phyloP scores from a whole-genome alignment of 1,284 basidiomycete species.

The Irpex sp. region DNA sequence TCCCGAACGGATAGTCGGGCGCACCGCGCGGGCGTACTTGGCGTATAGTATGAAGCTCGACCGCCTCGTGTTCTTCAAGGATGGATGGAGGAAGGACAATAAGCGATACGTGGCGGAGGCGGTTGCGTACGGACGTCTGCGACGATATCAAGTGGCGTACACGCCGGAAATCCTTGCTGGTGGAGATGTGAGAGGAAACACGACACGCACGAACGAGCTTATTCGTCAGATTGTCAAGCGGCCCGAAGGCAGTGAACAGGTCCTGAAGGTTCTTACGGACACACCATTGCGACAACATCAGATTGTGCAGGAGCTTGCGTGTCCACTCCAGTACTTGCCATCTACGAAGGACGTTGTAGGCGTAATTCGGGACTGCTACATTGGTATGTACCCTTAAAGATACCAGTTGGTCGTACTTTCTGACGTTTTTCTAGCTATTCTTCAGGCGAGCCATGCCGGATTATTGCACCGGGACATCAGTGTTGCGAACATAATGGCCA shows the following conservation, averaged over 20 bases:
- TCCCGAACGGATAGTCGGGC: neutral
- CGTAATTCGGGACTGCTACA: neutral
- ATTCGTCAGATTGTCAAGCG: neutral
- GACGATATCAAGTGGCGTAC: neutral
- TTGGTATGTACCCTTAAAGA: neutral
- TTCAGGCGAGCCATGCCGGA: neutral
- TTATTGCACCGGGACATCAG: neutral
- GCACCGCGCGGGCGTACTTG: neutral
- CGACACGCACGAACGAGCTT: neutral
- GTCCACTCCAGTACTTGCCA: neutral
- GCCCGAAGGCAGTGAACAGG: neutral
- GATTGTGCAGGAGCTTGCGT: neutral
- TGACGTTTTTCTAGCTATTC: neutral
- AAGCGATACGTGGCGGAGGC: neutral
- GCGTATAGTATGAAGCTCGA: neutral
- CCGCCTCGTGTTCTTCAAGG: neutral
- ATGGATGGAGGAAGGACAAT: neutral
- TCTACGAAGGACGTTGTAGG: neutral
- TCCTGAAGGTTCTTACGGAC: neutral
- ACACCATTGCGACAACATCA: neutral
- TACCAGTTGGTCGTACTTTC: neutral
- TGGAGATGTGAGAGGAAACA: neutral
- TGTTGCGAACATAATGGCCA: neutral
- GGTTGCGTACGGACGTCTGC: neutral
- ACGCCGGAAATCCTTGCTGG: neutral